phyloP scores from a whole-genome alignment of 768 basidiomycete species.

The Psilocybe azurescens region DNA sequence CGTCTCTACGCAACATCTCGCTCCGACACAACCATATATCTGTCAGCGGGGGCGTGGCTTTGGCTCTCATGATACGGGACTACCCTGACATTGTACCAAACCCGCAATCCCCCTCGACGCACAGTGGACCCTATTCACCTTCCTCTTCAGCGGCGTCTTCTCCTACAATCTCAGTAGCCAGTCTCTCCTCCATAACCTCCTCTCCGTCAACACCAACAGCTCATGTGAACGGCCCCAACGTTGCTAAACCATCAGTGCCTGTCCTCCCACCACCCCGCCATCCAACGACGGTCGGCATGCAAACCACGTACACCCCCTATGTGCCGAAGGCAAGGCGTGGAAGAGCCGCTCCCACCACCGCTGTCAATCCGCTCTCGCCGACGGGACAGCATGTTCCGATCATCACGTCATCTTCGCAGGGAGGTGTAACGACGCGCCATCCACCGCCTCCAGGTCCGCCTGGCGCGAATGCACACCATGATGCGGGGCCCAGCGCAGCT shows the following conservation, averaged over 20 bases:
- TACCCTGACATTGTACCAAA: constrained; percentile 80
- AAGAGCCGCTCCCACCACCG: constrained; percentile 42
- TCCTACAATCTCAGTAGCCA: constrained; percentile 38
- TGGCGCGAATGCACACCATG: constrained; percentile 27
- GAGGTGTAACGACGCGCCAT: constrained; percentile 55
- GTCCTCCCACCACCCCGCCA: constrained; percentile 46
- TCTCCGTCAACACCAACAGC: constrained; percentile 35
- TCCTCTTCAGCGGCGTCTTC: constrained; percentile 43
- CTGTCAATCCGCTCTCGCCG: constrained; percentile 48
- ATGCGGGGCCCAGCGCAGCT: constrained; percentile 70
- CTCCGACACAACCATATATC: constrained; percentile 88
- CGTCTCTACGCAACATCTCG: constrained; percentile 87
- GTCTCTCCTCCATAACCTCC: constrained; percentile 36
- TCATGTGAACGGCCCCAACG: constrained; percentile 28
- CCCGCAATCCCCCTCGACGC: constrained; percentile 35
- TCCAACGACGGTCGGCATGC: constrained; percentile 49
- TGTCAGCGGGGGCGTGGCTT: constrained; percentile 83
- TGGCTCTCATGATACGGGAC: constrained; percentile 96
- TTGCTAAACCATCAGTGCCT: constrained; percentile 33
- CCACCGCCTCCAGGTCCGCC: constrained; percentile 29
- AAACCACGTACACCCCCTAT: constrained; percentile 86
- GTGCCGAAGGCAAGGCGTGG: constrained; percentile 69
- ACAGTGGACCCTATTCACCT: constrained; percentile 32
- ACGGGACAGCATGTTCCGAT: constrained; percentile 59
- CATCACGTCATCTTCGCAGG: constrained; percentile 68